Evolutionary conservation across 106 monocot genomes (phyloP).

Genomic region (Cymbidium sinense): DNA sequence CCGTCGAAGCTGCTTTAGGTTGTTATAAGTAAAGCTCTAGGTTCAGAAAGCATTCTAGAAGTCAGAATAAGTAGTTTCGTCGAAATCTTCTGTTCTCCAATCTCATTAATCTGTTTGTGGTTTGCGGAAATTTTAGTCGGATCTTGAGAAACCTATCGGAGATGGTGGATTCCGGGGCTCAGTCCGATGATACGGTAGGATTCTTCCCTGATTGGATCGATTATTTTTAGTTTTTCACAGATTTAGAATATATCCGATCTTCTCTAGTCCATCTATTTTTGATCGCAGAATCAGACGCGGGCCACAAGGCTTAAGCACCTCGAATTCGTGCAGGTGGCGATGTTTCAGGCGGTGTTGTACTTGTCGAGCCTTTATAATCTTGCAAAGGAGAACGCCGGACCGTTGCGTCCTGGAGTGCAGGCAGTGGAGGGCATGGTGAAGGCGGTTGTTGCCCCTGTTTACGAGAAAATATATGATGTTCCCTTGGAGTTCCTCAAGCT

Average conservation of each 20-base stretch:
- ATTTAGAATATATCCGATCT: background rate
- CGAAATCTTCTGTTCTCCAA: background rate
- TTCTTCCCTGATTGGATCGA: background rate
- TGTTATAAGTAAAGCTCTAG: too few relatives aligned
- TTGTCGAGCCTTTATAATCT: constrained; percentile 37
- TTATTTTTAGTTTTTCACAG: background rate
- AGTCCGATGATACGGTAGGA: background rate
- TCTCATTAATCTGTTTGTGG: too few relatives aligned
- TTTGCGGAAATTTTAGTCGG: background rate
- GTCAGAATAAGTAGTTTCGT: too few relatives aligned
- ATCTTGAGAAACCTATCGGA: background rate
- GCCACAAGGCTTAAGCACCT: constrained; percentile 33
- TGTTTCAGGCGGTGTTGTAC: constrained; percentile 29
- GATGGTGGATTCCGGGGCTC: background rate
- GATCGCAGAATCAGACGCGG: background rate
- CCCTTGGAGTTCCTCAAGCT: constrained; percentile 42
- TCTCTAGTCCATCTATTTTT: background rate
- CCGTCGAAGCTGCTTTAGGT: too few relatives aligned
- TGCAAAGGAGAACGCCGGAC: constrained; percentile 57
- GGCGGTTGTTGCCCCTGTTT: constrained; percentile 46
- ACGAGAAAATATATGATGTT: constrained; percentile 26
- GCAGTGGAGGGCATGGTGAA: constrained; percentile 39
- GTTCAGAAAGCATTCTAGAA: too few relatives aligned
- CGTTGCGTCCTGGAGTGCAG: constrained; percentile 43
- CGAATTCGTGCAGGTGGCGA: constrained; percentile 42